Percentiles rank a stretch among this genome's conserved stretches.
Evolutionary conservation across 2,329 filamentous ascomycete genomes (phyloP).

Genomic region (Nemania bipapillata): DNA sequence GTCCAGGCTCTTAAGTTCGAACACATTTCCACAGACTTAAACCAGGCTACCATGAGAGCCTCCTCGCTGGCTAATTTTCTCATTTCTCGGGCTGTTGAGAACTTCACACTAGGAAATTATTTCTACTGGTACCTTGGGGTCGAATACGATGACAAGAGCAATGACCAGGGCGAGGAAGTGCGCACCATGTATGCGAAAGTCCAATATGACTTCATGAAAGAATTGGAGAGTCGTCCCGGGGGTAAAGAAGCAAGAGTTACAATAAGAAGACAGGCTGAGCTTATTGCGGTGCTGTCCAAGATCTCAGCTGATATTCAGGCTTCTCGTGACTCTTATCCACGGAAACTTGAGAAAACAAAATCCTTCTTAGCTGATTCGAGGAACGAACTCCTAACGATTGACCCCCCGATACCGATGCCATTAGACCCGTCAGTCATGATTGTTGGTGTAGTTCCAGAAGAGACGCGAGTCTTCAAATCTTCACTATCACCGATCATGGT

Average conservation of each 20-base stretch:
- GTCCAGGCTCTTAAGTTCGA: slow-evolving; percentile 97
- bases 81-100: slow-evolving; percentile 85
- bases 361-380: slow-evolving; percentile 86
- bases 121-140: slow-evolving; percentile 99
- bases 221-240: slow-evolving; percentile 76
- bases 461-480: slow-evolving; percentile 94
- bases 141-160: slow-evolving; percentile 87
- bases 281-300: slow-evolving; percentile 86
- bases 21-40: slow-evolving; percentile 71
- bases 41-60: slow-evolving; percentile 70
- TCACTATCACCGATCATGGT: slow-evolving; percentile 90
- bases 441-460: slow-evolving; percentile 81
- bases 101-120: slow-evolving; percentile 92
- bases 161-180: slow-evolving; percentile 77
- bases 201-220: slow-evolving; percentile 94
- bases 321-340: slow-evolving; percentile 78
- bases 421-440: slow-evolving; percentile 86
- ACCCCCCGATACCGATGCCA: slow-evolving; percentile 86
- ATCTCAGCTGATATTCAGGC: slow-evolving; percentile 89
- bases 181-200: slow-evolving; percentile 91
- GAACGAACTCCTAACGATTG: slow-evolving; percentile 85
- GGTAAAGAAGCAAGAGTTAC: slow-evolving; percentile 79
- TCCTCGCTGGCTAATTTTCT: slow-evolving; percentile 91
- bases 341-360: slow-evolving; percentile 86
- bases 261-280: slow-evolving; percentile 85